Evolutionary conservation across 2,329 filamentous ascomycete species (phyloP).

Genomic region (Ascochyta lentis): DNA sequence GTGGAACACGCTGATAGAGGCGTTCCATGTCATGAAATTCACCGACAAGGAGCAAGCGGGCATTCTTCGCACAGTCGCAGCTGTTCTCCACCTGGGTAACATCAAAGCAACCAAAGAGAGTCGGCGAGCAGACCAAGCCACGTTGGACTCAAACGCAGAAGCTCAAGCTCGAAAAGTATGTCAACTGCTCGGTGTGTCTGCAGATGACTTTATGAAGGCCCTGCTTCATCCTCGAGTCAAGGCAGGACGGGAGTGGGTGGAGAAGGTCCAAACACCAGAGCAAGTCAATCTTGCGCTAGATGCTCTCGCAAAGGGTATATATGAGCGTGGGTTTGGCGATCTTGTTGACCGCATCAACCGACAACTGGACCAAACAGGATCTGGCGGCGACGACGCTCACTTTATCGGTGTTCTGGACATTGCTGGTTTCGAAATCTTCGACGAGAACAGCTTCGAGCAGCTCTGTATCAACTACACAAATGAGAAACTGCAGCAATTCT

Average conservation of each 20-base stretch:
- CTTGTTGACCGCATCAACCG: constrained; percentile 90
- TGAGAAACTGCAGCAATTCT: constrained; percentile 98
- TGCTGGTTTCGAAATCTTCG: constrained; percentile 98
- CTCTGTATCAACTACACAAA: constrained; percentile 99
- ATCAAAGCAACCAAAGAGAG: constrained; percentile 90
- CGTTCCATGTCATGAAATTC: constrained; percentile 94
- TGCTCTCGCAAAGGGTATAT: constrained; percentile 94
- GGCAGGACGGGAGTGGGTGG: constrained; percentile 96
- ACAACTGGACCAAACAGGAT: constrained; percentile 85
- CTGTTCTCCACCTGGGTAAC: constrained; percentile 92
- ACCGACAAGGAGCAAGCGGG: constrained; percentile 80
- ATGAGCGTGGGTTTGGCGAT: constrained; percentile 93
- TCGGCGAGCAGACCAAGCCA: constrained; percentile 86
- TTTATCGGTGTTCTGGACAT: constrained; percentile 99
- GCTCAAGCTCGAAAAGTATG: constrained; percentile 80
- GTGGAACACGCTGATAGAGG: constrained; percentile 89
- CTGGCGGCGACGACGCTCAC: constrained; percentile 83
- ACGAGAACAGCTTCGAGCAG: constrained; percentile 98
- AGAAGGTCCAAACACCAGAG: constrained; percentile 96
- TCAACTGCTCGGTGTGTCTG: constrained; percentile 79
- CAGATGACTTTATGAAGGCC: constrained; percentile 86
- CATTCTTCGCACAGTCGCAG: constrained; percentile 86
- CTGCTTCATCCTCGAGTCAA: constrained; percentile 93
- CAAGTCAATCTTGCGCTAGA: constrained; percentile 91
- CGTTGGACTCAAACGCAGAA: constrained; percentile 76